Evolutionary conservation across 768 basidiomycete species (phyloP), one percentile per base, ranked within the genome.

Genomic region (Boletales sp.): DNA sequence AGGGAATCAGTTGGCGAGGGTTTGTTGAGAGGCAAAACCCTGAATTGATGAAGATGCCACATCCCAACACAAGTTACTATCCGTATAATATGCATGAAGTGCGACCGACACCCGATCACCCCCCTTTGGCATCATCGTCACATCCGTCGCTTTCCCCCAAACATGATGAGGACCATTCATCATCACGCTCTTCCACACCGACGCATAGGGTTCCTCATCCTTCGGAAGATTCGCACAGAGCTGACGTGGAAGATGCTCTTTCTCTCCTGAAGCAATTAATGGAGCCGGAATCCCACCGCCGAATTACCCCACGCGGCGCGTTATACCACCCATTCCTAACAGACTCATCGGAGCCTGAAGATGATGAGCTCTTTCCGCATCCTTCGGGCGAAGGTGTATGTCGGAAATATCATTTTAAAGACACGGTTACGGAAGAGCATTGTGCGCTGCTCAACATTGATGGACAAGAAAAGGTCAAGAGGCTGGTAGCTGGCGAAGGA

Each of bases 1-100:
- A 86, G 1, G 87, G 87, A 28, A 78, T 80, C 10, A 66, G 82
- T 37, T 89, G 95, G 83, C 72, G 73, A 31, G 77, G 83, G 17
- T 84, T 97, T 53, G 84, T 95, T 44, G 78, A 83, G 60, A 77
- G 70, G 42, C 82, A 88, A 50, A 95, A 96, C 58, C 93, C 91
- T 6, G 73, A 78, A 18, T 67, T 90, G 33, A 73, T 76, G 48
- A 73, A 74, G 18, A 80, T 82, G 1, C 73, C 70, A 39, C 70
- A 72, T 54, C 74, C 75, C 3, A 77, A 84, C 51, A 64, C 73
- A 19, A 72, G 70, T 10, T 82, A 71, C 55, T 85, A 81, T 57
- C 86, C 86, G 1, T 78, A 82, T 58, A 68, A 60, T 51, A 44
- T 17, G 48, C 36, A 38, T 42, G 51, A 59, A 74, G 69, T 56